Percentiles rank a stretch among this genome's conserved stretches.
phyloP scores from a whole-genome alignment of 2,329 filamentous ascomycete genomes.

The Trichoderma citrinoviride region DNA sequence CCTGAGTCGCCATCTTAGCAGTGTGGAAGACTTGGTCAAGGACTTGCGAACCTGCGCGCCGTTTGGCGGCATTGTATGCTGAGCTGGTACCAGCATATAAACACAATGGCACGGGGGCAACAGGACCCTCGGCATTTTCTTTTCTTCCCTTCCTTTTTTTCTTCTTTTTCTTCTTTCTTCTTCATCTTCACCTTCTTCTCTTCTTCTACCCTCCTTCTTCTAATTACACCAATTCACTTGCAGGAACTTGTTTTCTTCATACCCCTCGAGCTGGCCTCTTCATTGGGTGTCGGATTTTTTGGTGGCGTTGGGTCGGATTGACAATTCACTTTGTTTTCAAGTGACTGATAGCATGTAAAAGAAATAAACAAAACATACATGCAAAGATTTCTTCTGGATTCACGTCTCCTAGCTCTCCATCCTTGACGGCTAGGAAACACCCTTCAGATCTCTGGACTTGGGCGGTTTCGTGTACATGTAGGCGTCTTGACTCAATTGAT shows the following conservation, averaged over 20 bases:
- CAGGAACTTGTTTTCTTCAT: not conserved
- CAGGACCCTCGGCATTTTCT: not conserved
- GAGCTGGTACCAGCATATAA: constrained; percentile 8
- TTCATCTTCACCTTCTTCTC: not conserved
- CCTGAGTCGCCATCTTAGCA: constrained; percentile 73
- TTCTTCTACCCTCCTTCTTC: not conserved
- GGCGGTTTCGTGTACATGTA: constrained; percentile 30
- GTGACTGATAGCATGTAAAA: constrained; percentile 7
- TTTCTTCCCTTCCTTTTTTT: not conserved
- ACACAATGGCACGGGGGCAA: not conserved
- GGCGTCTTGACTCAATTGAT: constrained; percentile 32
- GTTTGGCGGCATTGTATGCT: constrained; percentile 62
- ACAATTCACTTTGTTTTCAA: not conserved
- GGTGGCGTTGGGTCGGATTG: not conserved
- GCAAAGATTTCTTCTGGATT: not conserved
- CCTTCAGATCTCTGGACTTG: constrained; percentile 22
- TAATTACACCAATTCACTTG: not conserved
- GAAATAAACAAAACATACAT: not conserved
- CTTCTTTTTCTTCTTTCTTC: not conserved
- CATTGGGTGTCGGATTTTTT: not conserved
- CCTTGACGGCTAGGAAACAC: not conserved
- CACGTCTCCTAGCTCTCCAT: not conserved
- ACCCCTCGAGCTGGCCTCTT: not conserved
- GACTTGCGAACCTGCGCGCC: constrained; percentile 78
- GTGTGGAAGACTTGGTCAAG: constrained; percentile 79